phyloP scores from a whole-genome alignment of 2,329 filamentous ascomycete species.

The Neonectria magnoliae region DNA sequence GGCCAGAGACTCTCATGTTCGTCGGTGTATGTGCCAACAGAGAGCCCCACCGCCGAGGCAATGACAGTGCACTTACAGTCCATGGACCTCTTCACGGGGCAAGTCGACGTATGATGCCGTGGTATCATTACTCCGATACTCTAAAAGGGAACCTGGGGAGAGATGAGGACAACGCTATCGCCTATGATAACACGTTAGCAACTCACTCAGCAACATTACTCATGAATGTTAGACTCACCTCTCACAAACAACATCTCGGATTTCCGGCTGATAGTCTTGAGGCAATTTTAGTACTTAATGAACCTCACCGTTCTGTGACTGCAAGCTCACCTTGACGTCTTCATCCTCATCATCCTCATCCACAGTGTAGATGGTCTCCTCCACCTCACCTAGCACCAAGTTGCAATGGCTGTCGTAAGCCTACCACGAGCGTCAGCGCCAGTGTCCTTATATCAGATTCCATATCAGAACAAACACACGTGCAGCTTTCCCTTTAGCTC shows the following conservation, averaged over 20 bases:
- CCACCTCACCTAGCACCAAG: conserved; percentile 92
- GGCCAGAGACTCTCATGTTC: background rate
- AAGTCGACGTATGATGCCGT: conserved; percentile 2
- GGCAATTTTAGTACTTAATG: conserved; percentile 23
- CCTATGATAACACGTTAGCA: conserved; percentile 56
- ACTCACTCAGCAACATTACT: background rate
- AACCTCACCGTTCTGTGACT: background rate
- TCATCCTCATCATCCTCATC: conserved; percentile 93
- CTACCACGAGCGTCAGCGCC: conserved; percentile 58
- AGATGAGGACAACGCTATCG: conserved; percentile 78
- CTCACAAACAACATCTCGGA: conserved; percentile 98
- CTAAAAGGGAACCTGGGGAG: conserved; percentile 64
- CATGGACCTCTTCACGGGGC: background rate
- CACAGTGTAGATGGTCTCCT: conserved; percentile 95
- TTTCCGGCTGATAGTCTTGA: conserved; percentile 91
- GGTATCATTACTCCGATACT: conserved; percentile 2
- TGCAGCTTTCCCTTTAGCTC: conserved; percentile 96
- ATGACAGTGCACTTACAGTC: conserved; percentile 1
- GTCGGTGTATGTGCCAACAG: background rate
- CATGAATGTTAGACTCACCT: conserved; percentile 67
- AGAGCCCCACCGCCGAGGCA: background rate
- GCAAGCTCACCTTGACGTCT: conserved; percentile 70
- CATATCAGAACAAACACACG: conserved; percentile 62
- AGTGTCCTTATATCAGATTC: background rate
- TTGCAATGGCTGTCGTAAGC: conserved; percentile 99